phyloP scores from a whole-genome alignment of 1,284 basidiomycete genomes.

The Gomphus bonarii region DNA sequence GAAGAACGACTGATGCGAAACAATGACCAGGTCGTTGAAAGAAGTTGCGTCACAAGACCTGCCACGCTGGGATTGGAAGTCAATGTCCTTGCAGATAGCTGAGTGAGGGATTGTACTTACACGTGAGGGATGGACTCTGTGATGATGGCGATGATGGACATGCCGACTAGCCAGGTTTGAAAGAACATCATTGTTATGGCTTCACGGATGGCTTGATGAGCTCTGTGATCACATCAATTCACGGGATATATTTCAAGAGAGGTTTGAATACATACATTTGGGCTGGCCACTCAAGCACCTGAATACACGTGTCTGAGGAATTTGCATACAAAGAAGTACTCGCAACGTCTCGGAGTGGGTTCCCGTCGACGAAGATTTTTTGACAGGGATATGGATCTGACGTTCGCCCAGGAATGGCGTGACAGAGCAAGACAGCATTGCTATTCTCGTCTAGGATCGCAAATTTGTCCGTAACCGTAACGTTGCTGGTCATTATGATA shows the following conservation, averaged over 20 bases:
- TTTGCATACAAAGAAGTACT: neutral
- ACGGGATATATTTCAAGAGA: neutral
- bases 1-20: slow-evolving; percentile 24
- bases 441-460: slow-evolving; percentile 7
- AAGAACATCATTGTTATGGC: slow-evolving; percentile 39
- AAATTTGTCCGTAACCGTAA: neutral
- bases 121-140: slow-evolving; percentile 43
- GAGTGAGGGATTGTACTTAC: slow-evolving; percentile 22
- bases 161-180: slow-evolving; percentile 48
- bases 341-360: too few relatives aligned
- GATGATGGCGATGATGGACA: slow-evolving; percentile 40
- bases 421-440: slow-evolving; percentile 8
- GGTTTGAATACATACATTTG: neutral
- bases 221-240: slow-evolving; percentile 21
- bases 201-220: slow-evolving; percentile 38
- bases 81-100: neutral
- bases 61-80: slow-evolving; percentile 3
- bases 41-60: slow-evolving; percentile 11
- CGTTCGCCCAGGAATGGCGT: slow-evolving; percentile 4
- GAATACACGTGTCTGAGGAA: neutral
- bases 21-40: slow-evolving; percentile 13
- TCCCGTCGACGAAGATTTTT: neutral
- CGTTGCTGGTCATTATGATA: slow-evolving; percentile 4
- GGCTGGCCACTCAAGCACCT: neutral
- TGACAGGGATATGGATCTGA: slow-evolving; percentile 7